A percentile compares a stretch with the other conserved stretches of the same genome.
These are phyloP conservation scores for Pythium sukuiense DNA, from an alignment of 352 stramenopile genomes.

Conservation along the genomic window DNA sequence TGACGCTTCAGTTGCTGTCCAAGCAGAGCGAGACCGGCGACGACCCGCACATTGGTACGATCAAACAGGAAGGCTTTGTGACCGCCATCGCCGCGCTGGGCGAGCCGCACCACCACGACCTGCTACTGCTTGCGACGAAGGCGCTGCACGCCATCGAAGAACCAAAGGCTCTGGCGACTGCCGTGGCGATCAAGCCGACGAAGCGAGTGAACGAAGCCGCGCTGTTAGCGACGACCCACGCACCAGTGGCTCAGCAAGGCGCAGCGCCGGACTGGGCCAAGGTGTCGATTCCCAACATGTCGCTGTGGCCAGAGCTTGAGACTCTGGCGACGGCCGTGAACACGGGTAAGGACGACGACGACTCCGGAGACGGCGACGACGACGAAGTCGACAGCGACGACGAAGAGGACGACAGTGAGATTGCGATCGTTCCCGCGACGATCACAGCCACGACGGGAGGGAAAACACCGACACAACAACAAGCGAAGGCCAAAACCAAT, in stretches of 20 bases:
- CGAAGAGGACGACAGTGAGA: conserved; percentile 6
- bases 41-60: conserved; percentile 47
- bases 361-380: conserved; percentile 34
- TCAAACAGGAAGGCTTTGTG: conserved; percentile 74
- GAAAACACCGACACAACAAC: neutral
- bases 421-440: neutral
- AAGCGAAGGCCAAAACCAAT: neutral
- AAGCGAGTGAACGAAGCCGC: conserved; percentile 24
- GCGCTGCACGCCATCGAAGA: conserved; percentile 22
- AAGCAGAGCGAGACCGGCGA: conserved; percentile 34
- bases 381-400: conserved; percentile 46
- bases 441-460: neutral
- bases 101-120: conserved; percentile 61
- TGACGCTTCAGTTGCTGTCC: conserved; percentile 62
- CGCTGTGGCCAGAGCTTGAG: conserved; percentile 51
- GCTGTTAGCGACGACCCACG: conserved; percentile 27
- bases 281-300: conserved; percentile 51
- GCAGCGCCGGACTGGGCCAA: conserved; percentile 56
- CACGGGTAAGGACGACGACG: conserved; percentile 21
- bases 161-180: conserved; percentile 22
- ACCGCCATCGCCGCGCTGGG: conserved; percentile 53
- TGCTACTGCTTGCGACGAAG: conserved; percentile 39
- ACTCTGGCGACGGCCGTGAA: conserved; percentile 20
- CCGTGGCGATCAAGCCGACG: neutral
- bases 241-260: conserved; percentile 46